Conservation (phyloP, 2,329 filamentous ascomycete species). For the Metarhizium brunneum region DNA sequence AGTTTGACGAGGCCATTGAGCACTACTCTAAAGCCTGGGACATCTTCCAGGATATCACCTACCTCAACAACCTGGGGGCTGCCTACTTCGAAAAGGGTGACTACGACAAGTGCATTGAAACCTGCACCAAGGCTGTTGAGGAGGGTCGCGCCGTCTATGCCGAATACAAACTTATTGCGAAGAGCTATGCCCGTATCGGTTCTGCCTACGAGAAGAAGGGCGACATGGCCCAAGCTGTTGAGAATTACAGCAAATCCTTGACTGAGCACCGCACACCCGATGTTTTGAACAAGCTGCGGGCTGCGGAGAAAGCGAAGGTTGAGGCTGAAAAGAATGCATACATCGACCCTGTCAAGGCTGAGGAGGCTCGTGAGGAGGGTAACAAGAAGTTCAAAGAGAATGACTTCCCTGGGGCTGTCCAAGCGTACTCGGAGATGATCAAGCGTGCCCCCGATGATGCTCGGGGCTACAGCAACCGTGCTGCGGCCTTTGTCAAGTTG, state of each 20-base stretch:
- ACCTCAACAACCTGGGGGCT: slow-evolving; percentile 91
- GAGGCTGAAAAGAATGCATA: slow-evolving; percentile 71
- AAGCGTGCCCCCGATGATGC: slow-evolving; percentile 91
- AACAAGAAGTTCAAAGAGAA: slow-evolving; percentile 96
- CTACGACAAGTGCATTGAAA: slow-evolving; percentile 75
- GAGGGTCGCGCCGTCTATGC: slow-evolving; percentile 84
- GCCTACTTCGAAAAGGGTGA: slow-evolving; percentile 96
- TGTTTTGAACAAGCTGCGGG: slow-evolving; percentile 82
- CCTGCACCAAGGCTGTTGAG: slow-evolving; percentile 80
- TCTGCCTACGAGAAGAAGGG: slow-evolving; percentile 86
- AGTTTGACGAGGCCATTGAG: slow-evolving; percentile 89
- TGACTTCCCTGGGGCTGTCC: slow-evolving; percentile 91
- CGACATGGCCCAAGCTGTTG: slow-evolving; percentile 69
- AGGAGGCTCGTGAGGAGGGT: slow-evolving; percentile 88
- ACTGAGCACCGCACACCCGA: slow-evolving; percentile 96
- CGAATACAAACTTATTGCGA: slow-evolving; percentile 97
- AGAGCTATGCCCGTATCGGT: slow-evolving; percentile 94
- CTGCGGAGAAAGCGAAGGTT: slow-evolving; percentile 78
- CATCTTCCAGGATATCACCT: slow-evolving; percentile 88
- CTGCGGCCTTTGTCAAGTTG: slow-evolving; percentile 92
- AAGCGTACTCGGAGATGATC: slow-evolving; percentile 91
- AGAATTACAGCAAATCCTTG: slow-evolving; percentile 86
- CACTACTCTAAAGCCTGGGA: slow-evolving; percentile 97
- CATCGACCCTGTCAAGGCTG: slow-evolving; percentile 82
- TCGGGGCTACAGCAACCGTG: slow-evolving; percentile 93